A percentile compares a stretch with the other conserved stretches of the same genome.
Conservation (phyloP, 2,329 filamentous ascomycete genomes). For the Arthrobotrys sinensis region DNA sequence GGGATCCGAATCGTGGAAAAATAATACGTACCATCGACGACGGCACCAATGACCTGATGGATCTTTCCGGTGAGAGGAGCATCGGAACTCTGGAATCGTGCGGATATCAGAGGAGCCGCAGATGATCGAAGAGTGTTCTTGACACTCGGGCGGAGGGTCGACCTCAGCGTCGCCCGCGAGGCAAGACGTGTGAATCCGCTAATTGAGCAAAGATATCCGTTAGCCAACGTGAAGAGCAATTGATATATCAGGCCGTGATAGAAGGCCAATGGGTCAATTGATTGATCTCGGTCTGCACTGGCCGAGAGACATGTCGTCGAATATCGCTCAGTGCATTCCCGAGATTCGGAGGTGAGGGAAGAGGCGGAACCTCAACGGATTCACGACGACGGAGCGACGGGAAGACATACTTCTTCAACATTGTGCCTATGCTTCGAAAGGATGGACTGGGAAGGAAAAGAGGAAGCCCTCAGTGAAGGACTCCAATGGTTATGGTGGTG, state of each 20-base stretch:
- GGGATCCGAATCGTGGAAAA: constrained; percentile 39
- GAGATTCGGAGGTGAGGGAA: constrained; percentile 41
- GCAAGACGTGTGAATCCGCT: constrained; percentile 77
- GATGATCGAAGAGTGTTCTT: constrained; percentile 72
- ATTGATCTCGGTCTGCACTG: constrained; percentile 15
- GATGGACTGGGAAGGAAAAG: constrained; percentile 65
- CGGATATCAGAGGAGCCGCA: constrained; percentile 72
- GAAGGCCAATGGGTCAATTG: constrained; percentile 15
- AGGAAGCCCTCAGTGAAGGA: constrained; percentile 65
- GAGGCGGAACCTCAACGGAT: constrained; percentile 10
- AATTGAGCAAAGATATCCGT: constrained; percentile 49
- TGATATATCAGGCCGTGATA: not conserved
- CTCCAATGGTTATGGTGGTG: constrained; percentile 63
- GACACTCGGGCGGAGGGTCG: constrained; percentile 72
- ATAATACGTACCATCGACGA: constrained; percentile 88
- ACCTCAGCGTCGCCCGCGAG: constrained; percentile 64
- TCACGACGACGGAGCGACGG: constrained; percentile 20
- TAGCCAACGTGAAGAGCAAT: constrained; percentile 27
- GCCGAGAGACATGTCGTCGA: constrained; percentile 11
- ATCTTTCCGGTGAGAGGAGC: constrained; percentile 75
- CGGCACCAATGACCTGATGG: constrained; percentile 94
- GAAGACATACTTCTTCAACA: constrained; percentile 75
- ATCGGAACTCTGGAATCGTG: constrained; percentile 76
- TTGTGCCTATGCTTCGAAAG: constrained; percentile 71
- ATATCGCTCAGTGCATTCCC: constrained; percentile 36